Percentiles rank a stretch among this genome's conserved stretches.
These are phyloP conservation scores for Tolypocladium tundrense DNA, from an alignment of 2,329 filamentous ascomycete species.

Conservation along the genomic window DNA sequence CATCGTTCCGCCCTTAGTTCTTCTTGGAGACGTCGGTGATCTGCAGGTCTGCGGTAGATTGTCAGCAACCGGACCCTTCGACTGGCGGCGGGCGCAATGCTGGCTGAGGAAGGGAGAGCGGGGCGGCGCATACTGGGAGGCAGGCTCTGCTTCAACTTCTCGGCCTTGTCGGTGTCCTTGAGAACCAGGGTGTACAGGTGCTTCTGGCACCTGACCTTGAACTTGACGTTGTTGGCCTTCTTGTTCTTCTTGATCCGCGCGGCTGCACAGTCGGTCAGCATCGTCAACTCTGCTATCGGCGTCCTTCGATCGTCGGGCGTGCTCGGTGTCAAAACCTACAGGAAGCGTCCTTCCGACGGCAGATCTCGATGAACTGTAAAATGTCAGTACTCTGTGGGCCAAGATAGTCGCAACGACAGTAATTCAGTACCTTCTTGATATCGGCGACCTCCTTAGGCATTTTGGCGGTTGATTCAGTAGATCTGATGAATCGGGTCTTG, in stretches of 20 bases:
- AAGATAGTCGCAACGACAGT: not conserved
- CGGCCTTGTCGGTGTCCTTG: conserved; percentile 98
- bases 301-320: not conserved
- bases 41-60: conserved; percentile 30
- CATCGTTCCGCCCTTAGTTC: conserved; percentile 21
- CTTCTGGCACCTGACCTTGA: conserved; percentile 98
- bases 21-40: conserved; percentile 49
- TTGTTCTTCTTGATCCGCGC: conserved; percentile 95
- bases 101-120: not conserved
- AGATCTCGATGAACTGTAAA: conserved; percentile 97
- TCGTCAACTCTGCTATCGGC: not conserved
- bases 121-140: conserved; percentile 70
- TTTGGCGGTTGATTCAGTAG: conserved; percentile 47
- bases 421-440: conserved; percentile 68
- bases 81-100: not conserved
- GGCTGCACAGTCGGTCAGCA: conserved; percentile 41
- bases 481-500: conserved; percentile 11
- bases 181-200: conserved; percentile 97
- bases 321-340: conserved; percentile 55
- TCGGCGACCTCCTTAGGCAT: conserved; percentile 98
- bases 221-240: conserved; percentile 90
- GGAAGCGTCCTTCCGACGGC: conserved; percentile 97
- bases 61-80: not conserved
- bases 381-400: conserved; percentile 15
- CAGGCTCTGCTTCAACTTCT: conserved; percentile 99